Base-by-base conservation (phyloP, 208 protist species). In the Trypanosoma boissoni region DNA sequence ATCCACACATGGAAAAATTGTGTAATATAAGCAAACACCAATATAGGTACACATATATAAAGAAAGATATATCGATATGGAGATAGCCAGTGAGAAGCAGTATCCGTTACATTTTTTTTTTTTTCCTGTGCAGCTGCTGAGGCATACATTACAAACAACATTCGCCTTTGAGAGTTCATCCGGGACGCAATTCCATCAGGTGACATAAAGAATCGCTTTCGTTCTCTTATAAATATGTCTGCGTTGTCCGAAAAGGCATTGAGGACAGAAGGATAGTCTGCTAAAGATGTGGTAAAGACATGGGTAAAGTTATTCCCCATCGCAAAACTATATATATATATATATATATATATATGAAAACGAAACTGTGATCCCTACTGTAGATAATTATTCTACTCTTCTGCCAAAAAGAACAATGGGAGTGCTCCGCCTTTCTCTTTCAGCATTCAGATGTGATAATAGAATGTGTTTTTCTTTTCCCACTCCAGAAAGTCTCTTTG, bases 351-450 rank as follows among this genome's bases (percentile, higher is more conserved):
- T n/a, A n/a, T n/a, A n/a, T n/a, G n/a, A n/a, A n/a, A n/a, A n/a
- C 52, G n/a, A 23, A 14, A 45, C 52, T 3, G 24, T 31, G 4
- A 46, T 42, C 20, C 26, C 34, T 14, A 5, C 39, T 42, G 4
- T 14, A 16, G 7, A 12, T 4, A 41, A 28, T 28, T 42, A 8
- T 29, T 58, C 52, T 16, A 28, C 34, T 42, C 41, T 58, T 7
- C 18, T 58, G 31, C 20, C 52, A 10, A 58, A 16, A 26, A 58
- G 52, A 16, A 58, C 36, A 42, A 58, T 16, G 41, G 52, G 27
- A 42, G n/a, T n/a, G n/a, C n/a, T n/a, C n/a, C n/a, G n/a, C n/a
- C n/a, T n/a, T n/a, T n/a, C n/a, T n/a, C n/a, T n/a, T n/a, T n/a
- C n/a, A n/a, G n/a, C n/a, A n/a, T n/a, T n/a, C n/a, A n/a, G n/a